Evolutionary conservation across 805 yeast species (phyloP), one percentile per base, ranked within the genome.

Genomic region (Tetrapisispora namnaoensis): DNA sequence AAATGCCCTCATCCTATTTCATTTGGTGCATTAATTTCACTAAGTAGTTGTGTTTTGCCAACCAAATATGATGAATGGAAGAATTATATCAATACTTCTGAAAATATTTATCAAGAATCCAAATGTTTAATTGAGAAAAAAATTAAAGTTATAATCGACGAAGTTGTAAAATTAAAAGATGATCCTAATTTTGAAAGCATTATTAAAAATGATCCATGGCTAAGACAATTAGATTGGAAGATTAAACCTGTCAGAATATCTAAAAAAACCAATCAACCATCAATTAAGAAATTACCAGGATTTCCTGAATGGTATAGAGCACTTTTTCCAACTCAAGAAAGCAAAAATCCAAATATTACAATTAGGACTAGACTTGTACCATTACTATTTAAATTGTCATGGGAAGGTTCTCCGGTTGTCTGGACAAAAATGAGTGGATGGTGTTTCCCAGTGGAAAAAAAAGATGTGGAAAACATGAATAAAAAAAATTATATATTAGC

Each of bases 1-100:
- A 75, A 79, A 45, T 80, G 90, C 41, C 96, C 99, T 0, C 99
- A 93, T 65, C 97, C 99, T 0, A 95, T 91, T 2, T 86, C 95
- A 16, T 84, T 90, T 69, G 90, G 93, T 0, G 96, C 96, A 2
- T 69, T 93, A 42, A 73, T 83, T 54, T 82, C 79, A 49, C 70
- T 93, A 59, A 81, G 89, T 10, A 74, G 83, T 20, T 77, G 86
- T 42, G 78, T 90, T 44, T 67, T 95, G 38, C 96, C 99, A 1
- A 83, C 95, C 0, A 78, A 84, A 17, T 63, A 61, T 20, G 65
- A 75, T 14, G 57, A 68, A 14, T 93, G 99, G 99, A 71, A 79
- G 14, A 62, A 74, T 2, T 93, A 88, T 58, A 67, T 90, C n/a
- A 65, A 73, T 6, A 72, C 67, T 2, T 79, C 96, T 1, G 99